Evolutionary conservation across 1,139 yeast species (phyloP).

Genomic region (Yamadazyma spencermartinsiae): DNA sequence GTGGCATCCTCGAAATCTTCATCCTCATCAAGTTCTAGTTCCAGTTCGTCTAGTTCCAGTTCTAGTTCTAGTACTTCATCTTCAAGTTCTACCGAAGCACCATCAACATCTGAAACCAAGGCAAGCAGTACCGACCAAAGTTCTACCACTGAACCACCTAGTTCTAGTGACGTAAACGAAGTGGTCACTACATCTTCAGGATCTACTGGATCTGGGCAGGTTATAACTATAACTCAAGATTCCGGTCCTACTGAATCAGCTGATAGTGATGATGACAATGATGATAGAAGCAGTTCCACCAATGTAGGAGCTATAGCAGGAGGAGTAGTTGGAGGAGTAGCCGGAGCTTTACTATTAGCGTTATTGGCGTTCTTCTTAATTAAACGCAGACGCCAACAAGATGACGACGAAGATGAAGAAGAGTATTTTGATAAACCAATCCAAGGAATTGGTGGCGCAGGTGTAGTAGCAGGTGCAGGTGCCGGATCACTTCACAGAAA

Average conservation of each 20-base stretch:
- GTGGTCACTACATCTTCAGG: slow-evolving; percentile 18
- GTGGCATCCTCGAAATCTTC: too few species aligned
- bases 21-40: slow-evolving; percentile 7
- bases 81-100: slow-evolving; percentile 3
- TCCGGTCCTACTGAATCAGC: slow-evolving; percentile 10
- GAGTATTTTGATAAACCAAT: slow-evolving; percentile 42
- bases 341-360: slow-evolving; percentile 47
- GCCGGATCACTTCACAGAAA: slow-evolving; percentile 21
- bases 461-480: slow-evolving; percentile 17
- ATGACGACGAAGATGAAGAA: slow-evolving; percentile 53
- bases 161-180: slow-evolving; percentile 6
- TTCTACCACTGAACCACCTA: slow-evolving; percentile 12
- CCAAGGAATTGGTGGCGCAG: slow-evolving; percentile 10
- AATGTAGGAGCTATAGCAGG: slow-evolving; percentile 63
- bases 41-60: slow-evolving; percentile 11
- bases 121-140: slow-evolving; percentile 4
- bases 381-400: slow-evolving; percentile 42
- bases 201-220: slow-evolving; percentile 17
- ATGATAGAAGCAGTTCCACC: slow-evolving; percentile 14
- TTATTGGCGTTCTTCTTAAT: slow-evolving; percentile 47
- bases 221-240: slow-evolving; percentile 22
- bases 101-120: slow-evolving; percentile 9
- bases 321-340: slow-evolving; percentile 67
- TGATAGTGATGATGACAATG: slow-evolving; percentile 7
- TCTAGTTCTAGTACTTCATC: slow-evolving; percentile 7